Percentiles rank a stretch among this genome's conserved stretches.
Conservation (phyloP, 2,329 filamentous ascomycete genomes). For the Pseudocercospora eumusae region DNA sequence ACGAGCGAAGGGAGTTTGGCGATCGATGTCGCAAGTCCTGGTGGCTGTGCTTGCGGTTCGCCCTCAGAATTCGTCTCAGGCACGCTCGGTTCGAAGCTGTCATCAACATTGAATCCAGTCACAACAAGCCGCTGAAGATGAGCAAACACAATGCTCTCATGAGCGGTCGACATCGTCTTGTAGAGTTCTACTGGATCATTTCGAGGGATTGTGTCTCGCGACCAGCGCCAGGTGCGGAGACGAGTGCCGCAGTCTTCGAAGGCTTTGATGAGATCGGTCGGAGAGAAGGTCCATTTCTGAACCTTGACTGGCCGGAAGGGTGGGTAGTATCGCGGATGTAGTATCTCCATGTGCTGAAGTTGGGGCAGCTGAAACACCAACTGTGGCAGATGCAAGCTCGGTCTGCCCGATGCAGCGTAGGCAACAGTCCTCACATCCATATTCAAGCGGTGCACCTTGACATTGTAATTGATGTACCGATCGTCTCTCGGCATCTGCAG, state of each 20-base stretch:
- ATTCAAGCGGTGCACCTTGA: conserved; percentile 69
- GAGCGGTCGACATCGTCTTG: conserved; percentile 39
- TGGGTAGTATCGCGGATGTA: conserved; percentile 67
- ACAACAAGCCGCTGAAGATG: conserved; percentile 60
- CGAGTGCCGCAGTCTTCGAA: conserved; percentile 55
- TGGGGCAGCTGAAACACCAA: conserved; percentile 67
- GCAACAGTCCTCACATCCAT: conserved; percentile 65
- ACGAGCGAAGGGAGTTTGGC: conserved; percentile 64
- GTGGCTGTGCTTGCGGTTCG: conserved; percentile 8
- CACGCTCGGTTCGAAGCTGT: conserved; percentile 32
- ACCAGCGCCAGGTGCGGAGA: conserved; percentile 60
- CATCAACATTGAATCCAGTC: conserved; percentile 44
- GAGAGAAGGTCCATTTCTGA: conserved; percentile 65
- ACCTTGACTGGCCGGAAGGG: conserved; percentile 62
- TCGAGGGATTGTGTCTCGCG: conserved; percentile 34
- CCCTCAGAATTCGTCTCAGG: neutral
- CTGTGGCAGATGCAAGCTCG: conserved; percentile 57
- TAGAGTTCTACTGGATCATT: conserved; percentile 29
- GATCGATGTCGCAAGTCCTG: conserved; percentile 49
- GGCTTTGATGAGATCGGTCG: conserved; percentile 63
- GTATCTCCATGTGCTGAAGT: conserved; percentile 69
- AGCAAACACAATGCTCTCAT: conserved; percentile 51
- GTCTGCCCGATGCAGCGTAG: conserved; percentile 56
- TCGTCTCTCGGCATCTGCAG: conserved; percentile 32
- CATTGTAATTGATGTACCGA: conserved; percentile 60